phyloP scores from a whole-genome alignment of 768 basidiomycete species.

The Kwoniella sp. region DNA sequence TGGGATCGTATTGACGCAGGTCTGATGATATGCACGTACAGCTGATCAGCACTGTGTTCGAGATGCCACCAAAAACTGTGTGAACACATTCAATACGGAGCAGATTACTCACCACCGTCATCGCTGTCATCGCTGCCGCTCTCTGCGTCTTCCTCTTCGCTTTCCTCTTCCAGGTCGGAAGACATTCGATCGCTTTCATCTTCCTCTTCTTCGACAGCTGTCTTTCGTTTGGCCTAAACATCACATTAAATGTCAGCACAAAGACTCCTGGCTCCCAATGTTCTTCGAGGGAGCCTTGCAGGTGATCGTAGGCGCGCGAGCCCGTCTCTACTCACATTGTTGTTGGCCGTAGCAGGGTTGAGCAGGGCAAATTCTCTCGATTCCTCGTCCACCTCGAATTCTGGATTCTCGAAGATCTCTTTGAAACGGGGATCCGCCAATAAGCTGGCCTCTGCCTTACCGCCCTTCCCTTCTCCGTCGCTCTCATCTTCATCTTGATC shows the following conservation, averaged over 20 bases:
- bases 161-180: constrained; percentile 50
- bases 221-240: constrained; percentile 61
- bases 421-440: constrained; percentile 81
- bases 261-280: too few species aligned
- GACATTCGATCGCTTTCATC: constrained; percentile 73
- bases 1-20: constrained; percentile 49
- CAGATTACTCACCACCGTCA: constrained; percentile 26
- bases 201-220: constrained; percentile 84
- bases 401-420: constrained; percentile 85
- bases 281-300: constrained; percentile 1
- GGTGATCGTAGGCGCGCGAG: too few species aligned
- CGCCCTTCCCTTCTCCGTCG: constrained; percentile 31
- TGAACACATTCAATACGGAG: too few species aligned
- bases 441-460: constrained; percentile 30
- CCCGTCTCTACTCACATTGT: constrained; percentile 61
- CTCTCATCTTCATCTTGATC: constrained; percentile 26
- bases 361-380: constrained; percentile 87
- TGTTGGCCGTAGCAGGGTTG: constrained; percentile 77
- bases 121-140: constrained; percentile 31
- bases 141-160: constrained; percentile 25
- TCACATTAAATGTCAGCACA: constrained; percentile 3
- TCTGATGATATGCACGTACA: too few species aligned
- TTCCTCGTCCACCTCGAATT: constrained; percentile 86
- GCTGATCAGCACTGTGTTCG: neutral
- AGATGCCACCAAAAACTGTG: neutral